These are phyloP conservation scores for Saccharomyces mikatae DNA, from an alignment of 805 yeast genomes.

Conservation along the genomic window DNA sequence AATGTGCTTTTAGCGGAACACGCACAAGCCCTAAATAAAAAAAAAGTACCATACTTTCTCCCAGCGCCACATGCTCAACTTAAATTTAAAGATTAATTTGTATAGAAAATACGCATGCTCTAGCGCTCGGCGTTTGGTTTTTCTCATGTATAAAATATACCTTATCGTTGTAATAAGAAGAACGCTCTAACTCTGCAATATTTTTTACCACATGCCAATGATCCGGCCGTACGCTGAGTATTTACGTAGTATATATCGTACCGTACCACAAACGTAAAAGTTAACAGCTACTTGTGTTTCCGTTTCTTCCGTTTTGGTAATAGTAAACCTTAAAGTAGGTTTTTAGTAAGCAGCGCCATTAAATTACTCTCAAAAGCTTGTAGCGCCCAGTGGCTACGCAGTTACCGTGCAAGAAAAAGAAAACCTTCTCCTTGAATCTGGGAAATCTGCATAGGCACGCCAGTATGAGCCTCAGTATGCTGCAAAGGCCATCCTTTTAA, in stretches of 20 bases:
- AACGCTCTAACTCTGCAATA: not conserved
- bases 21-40: constrained; percentile 12
- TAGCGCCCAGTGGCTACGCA: not conserved
- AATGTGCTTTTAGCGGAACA: constrained; percentile 11
- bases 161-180: not conserved
- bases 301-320: not conserved
- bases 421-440: not conserved
- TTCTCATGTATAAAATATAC: not conserved
- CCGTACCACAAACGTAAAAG: not conserved
- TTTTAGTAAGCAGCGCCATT: not conserved
- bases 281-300: not conserved
- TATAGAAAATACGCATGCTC: not conserved
- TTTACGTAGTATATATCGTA: not conserved
- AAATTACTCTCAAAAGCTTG: not conserved
- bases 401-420: not conserved
- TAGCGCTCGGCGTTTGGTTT: not conserved
- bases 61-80: not conserved
- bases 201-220: not conserved
- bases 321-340: not conserved
- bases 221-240: not conserved
- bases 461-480: not conserved
- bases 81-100: not conserved
- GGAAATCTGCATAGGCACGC: not conserved
- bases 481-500: not conserved
- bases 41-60: constrained; percentile 12